Conservation (phyloP, 352 stramenopile species). For the Phytophthora chlamydospora region DNA sequence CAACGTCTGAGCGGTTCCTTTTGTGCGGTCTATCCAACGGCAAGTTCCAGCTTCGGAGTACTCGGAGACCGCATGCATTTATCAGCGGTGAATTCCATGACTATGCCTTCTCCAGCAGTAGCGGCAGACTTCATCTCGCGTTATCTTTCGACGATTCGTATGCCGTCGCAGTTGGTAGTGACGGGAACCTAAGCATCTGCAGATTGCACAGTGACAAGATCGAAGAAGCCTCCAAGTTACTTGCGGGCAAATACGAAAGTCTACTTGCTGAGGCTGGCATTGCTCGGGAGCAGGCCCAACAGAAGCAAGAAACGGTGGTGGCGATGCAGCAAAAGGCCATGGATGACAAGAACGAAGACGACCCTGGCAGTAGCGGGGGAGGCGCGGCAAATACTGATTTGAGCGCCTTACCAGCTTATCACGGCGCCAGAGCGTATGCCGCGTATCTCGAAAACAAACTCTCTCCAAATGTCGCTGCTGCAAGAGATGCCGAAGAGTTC, state of each 20-base stretch:
- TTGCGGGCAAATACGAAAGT: conserved; percentile 45
- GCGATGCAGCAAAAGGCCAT: conserved; percentile 54
- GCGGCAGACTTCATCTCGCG: conserved; percentile 38
- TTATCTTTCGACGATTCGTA: conserved; percentile 89
- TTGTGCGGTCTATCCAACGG: conserved; percentile 81
- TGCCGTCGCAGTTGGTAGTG: conserved; percentile 65
- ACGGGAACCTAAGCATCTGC: conserved; percentile 80
- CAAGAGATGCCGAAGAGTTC: conserved; percentile 62
- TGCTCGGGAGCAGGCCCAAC: conserved; percentile 54
- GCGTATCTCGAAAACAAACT: conserved; percentile 67
- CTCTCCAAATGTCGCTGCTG: conserved; percentile 20
- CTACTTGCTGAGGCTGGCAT: conserved; percentile 56
- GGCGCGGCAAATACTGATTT: conserved; percentile 46
- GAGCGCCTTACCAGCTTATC: conserved; percentile 63
- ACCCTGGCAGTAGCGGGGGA: conserved; percentile 38
- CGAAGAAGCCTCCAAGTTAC: conserved; percentile 39
- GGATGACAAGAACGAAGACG: conserved; percentile 54
- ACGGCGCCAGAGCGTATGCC: conserved; percentile 76
- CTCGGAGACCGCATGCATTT: conserved; percentile 59
- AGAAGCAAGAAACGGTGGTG: conserved; percentile 59
- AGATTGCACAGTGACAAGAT: conserved; percentile 69
- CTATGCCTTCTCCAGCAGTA: conserved; percentile 19
- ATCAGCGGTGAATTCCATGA: conserved; percentile 86
- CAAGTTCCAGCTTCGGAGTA: conserved; percentile 77
- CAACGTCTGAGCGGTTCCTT: conserved; percentile 67